These are phyloP conservation scores for Colletotrichum sp. DNA, from an alignment of 2,329 filamentous ascomycete species.

Conservation along the genomic window DNA sequence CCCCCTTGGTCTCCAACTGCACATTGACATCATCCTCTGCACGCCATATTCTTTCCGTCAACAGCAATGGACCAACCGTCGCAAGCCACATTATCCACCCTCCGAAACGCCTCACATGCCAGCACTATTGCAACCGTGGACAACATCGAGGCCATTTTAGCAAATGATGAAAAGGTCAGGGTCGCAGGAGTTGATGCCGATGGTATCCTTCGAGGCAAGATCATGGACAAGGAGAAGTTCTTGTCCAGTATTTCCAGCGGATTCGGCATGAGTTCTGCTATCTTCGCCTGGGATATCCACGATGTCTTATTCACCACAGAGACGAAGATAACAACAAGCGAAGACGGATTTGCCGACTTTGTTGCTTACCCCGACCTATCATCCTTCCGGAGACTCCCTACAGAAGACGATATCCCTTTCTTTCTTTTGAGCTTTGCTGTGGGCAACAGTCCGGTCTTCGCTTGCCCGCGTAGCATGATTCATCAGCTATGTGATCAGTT, in stretches of 20 bases:
- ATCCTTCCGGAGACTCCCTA: slow-evolving; percentile 77
- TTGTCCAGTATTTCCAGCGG: slow-evolving; percentile 74
- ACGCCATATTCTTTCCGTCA: rapidly evolving
- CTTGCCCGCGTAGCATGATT: slow-evolving; percentile 74
- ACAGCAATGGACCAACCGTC: background rate
- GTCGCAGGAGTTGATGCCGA: slow-evolving; percentile 80
- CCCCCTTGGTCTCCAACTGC: background rate
- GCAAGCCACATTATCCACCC: background rate
- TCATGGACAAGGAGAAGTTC: slow-evolving; percentile 85
- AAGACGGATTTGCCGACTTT: slow-evolving; percentile 23
- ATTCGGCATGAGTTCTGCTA: slow-evolving; percentile 66
- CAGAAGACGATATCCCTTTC: slow-evolving; percentile 79
- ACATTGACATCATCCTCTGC: background rate
- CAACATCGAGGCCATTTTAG: background rate
- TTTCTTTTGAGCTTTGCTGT: slow-evolving; percentile 78
- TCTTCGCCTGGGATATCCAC: slow-evolving; percentile 81
- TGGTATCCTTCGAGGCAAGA: slow-evolving; percentile 77
- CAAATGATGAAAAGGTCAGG: slow-evolving; percentile 25
- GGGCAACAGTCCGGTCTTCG: slow-evolving; percentile 71
- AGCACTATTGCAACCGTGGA: background rate
- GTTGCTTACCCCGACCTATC: slow-evolving; percentile 74
- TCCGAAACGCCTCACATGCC: background rate
- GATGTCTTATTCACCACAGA: slow-evolving; percentile 73
- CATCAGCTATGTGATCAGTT: slow-evolving; percentile 65
- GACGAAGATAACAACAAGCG: background rate